These are phyloP conservation scores for Helotiales sp. DNA, from an alignment of 2,329 filamentous ascomycete species.

Conservation along the genomic window DNA sequence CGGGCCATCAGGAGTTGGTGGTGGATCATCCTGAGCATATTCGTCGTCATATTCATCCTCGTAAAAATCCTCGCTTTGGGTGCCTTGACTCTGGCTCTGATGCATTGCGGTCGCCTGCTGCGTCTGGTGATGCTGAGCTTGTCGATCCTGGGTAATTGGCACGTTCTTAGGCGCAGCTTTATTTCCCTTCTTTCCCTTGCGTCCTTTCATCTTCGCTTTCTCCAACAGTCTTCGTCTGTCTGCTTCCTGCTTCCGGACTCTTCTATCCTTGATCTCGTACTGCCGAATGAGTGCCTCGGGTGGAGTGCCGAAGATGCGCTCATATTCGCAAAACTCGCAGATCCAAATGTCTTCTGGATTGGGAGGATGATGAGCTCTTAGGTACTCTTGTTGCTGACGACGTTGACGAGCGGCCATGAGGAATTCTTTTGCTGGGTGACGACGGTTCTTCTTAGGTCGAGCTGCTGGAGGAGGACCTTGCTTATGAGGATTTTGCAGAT, in stretches of 20 bases:
- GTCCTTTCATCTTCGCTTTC: slow-evolving; percentile 90
- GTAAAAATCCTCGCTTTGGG: slow-evolving; percentile 49
- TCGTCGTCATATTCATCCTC: slow-evolving; percentile 52
- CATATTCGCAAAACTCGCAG: slow-evolving; percentile 98
- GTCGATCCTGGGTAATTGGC: slow-evolving; percentile 27
- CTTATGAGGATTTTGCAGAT: slow-evolving; percentile 43
- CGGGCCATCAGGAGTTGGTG: slow-evolving; percentile 24
- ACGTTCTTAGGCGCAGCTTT: slow-evolving; percentile 47
- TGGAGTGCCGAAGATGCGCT: slow-evolving; percentile 87
- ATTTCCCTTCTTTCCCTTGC: slow-evolving; percentile 81
- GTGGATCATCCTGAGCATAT: slow-evolving; percentile 28
- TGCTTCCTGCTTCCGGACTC: slow-evolving; percentile 79
- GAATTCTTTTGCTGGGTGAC: slow-evolving; percentile 70
- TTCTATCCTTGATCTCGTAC: slow-evolving; percentile 93
- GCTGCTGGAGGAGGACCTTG: slow-evolving; percentile 36
- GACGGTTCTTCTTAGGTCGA: slow-evolving; percentile 64
- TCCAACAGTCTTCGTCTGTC: slow-evolving; percentile 83
- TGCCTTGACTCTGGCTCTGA: slow-evolving; percentile 39
- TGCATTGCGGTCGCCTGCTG: slow-evolving; percentile 36
- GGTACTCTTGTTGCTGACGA: slow-evolving; percentile 72
- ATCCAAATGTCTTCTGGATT: slow-evolving; percentile 80
- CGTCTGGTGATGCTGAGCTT: slow-evolving; percentile 34
- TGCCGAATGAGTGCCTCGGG: slow-evolving; percentile 83
- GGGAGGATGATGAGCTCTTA: slow-evolving; percentile 74
- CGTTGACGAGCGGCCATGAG: slow-evolving; percentile 74